A percentile compares a stretch with the other conserved stretches of the same genome.
Evolutionary conservation across 1,139 yeast species (phyloP).

Genomic region (Blastobotrys persicus): DNA sequence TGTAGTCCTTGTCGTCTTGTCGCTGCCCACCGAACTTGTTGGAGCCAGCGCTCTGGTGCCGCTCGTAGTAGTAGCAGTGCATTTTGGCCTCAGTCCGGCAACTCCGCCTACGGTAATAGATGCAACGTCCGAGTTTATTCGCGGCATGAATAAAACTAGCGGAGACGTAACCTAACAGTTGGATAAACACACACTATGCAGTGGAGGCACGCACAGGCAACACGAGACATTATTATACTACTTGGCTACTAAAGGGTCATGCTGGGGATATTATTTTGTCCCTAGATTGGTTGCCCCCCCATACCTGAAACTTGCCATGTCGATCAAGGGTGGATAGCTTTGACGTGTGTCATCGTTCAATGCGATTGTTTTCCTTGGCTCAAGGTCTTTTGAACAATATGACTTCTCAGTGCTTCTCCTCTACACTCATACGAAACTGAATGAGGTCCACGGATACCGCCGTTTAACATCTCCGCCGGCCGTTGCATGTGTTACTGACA

Average conservation of each 20-base stretch:
- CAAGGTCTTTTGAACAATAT: no score
- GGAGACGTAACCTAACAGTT: not conserved
- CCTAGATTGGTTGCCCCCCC: not conserved
- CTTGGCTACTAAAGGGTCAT: not conserved
- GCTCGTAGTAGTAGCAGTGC: not conserved
- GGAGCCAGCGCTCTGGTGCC: not conserved
- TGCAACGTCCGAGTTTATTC: constrained; percentile 12
- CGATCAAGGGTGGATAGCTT: not conserved
- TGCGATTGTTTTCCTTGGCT: not conserved
- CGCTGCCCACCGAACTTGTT: not conserved
- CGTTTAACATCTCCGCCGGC: not conserved
- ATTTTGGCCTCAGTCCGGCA: not conserved
- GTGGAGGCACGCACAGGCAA: not conserved
- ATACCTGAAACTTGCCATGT: not conserved
- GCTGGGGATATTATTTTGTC: not conserved
- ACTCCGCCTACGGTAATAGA: constrained; percentile 12
- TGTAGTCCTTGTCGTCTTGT: not conserved
- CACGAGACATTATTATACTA: not conserved
- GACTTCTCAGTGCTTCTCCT: no score
- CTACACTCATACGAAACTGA: no score
- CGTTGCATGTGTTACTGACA: not conserved
- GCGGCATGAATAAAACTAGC: not conserved
- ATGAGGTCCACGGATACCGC: not conserved
- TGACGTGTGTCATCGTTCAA: not conserved
- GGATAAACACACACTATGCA: not conserved